Percentiles rank a stretch among this genome's conserved stretches.
These are phyloP conservation scores for Asterionellopsis glacialis DNA, from an alignment of 108 stramenopile species.

Conservation along the genomic window DNA sequence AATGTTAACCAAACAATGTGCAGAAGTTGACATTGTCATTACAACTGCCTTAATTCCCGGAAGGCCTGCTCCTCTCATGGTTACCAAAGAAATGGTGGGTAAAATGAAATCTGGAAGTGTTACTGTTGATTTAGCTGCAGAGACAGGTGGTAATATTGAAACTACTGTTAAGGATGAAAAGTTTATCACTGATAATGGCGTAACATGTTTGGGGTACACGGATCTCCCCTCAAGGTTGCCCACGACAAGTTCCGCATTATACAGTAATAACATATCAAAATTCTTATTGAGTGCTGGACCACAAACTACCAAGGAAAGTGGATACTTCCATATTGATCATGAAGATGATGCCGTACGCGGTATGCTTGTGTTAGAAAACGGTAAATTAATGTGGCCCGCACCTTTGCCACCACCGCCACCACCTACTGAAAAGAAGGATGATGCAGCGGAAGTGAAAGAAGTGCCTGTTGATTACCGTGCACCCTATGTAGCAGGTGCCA, in stretches of 20 bases:
- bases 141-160: constrained; percentile 97
- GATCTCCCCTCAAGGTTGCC: constrained; percentile 96
- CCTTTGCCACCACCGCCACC: constrained; percentile 82
- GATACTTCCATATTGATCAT: constrained; percentile 78
- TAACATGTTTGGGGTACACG: constrained; percentile 98
- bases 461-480: constrained; percentile 75
- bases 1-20: constrained; percentile 89
- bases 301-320: constrained; percentile 77
- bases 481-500: constrained; percentile 68
- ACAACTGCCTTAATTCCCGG: constrained; percentile 99
- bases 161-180: constrained; percentile 88
- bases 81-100: constrained; percentile 97
- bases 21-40: constrained; percentile 96
- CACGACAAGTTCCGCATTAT: constrained; percentile 88
- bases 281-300: constrained; percentile 90
- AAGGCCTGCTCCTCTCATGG: constrained; percentile 91
- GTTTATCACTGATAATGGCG: constrained; percentile 81
- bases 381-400: constrained; percentile 89
- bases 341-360: constrained; percentile 96
- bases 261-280: constrained; percentile 98
- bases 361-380: constrained; percentile 87
- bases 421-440: constrained; percentile 47
- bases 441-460: constrained; percentile 31
- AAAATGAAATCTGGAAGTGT: constrained; percentile 95
- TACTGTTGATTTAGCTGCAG: constrained; percentile 98